Percentiles rank a stretch among this genome's conserved stretches.
phyloP scores from a whole-genome alignment of 2,329 filamentous ascomycete genomes.

The Pyricularia sp. region DNA sequence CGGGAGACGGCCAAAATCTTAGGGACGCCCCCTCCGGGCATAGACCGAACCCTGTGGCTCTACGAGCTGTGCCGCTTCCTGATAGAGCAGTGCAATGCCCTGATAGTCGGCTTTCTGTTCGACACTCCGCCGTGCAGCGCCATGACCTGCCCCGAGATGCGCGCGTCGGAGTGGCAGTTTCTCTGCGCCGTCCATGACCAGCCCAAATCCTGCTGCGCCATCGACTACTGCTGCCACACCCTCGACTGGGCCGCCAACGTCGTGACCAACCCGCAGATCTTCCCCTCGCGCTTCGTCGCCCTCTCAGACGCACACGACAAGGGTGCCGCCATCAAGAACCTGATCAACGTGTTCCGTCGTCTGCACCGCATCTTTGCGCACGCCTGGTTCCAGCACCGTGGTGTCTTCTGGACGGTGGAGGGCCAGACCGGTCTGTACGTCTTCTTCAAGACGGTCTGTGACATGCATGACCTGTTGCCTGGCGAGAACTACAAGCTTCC shows the following conservation, averaged over 20 bases:
- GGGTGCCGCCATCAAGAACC: conserved; percentile 63
- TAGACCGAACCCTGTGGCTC: conserved; percentile 86
- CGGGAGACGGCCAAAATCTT: conserved; percentile 67
- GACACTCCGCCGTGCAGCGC: conserved; percentile 84
- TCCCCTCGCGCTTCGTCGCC: conserved; percentile 71
- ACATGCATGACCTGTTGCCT: conserved; percentile 79
- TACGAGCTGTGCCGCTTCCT: conserved; percentile 97
- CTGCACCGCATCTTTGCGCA: conserved; percentile 97
- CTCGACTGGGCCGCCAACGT: conserved; percentile 96
- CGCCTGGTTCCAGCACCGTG: conserved; percentile 95
- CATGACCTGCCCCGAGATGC: conserved; percentile 92
- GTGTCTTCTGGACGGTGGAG: conserved; percentile 93
- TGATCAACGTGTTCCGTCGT: conserved; percentile 90
- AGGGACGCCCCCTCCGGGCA: conserved; percentile 68
- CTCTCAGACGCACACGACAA: conserved; percentile 48
- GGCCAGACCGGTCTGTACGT: conserved; percentile 85
- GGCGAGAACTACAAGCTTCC: conserved; percentile 95
- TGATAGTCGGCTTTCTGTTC: conserved; percentile 88
- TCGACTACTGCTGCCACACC: conserved; percentile 98
- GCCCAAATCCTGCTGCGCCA: conserved; percentile 93
- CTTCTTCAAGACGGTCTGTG: conserved; percentile 95
- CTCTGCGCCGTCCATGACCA: conserved; percentile 95
- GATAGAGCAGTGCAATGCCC: conserved; percentile 84
- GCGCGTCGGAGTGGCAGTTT: conserved; percentile 97
- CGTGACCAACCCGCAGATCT: conserved; percentile 89